Percentiles rank a stretch among this genome's conserved stretches.
phyloP scores from a whole-genome alignment of 106 monocot genomes.

The Posidonia australis region DNA sequence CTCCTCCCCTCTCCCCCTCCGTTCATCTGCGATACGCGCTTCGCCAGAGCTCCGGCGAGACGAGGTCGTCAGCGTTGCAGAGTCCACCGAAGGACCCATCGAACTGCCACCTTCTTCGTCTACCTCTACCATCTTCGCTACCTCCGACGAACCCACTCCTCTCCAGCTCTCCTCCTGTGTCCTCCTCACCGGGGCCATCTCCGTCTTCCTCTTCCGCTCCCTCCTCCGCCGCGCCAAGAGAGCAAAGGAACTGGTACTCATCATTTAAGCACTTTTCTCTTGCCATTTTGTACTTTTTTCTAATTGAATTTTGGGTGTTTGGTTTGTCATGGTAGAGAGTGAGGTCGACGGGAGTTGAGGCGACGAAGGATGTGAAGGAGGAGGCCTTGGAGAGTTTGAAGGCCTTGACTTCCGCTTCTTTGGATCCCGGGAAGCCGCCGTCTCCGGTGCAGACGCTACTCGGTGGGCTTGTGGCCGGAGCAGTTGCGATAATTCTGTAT shows the following conservation, averaged over 20 bases:
- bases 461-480: constrained; percentile 74
- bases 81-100: constrained; percentile 44
- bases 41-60: not conserved
- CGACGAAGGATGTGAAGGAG: constrained; percentile 42
- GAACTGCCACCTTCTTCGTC: constrained; percentile 39
- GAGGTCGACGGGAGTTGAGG: constrained; percentile 62
- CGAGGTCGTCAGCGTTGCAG: not conserved
- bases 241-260: constrained; percentile 59
- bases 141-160: constrained; percentile 59
- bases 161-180: constrained; percentile 82
- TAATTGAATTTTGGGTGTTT: constrained; percentile 3
- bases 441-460: constrained; percentile 73
- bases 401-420: constrained; percentile 28
- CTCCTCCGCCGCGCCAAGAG: constrained; percentile 84
- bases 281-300: not conserved
- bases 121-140: constrained; percentile 41
- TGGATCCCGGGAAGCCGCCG: constrained; percentile 42
- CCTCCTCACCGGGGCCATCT: constrained; percentile 82
- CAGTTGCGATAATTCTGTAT: constrained; percentile 68
- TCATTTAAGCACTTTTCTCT: not conserved
- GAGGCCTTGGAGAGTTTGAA: constrained; percentile 75
- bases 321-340: constrained; percentile 40
- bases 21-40: not conserved
- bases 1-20: not conserved
- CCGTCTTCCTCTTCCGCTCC: constrained; percentile 90